Evolutionary conservation across 257 asterid species (phyloP), one percentile per base, ranked within the genome.

Genomic region (Solanum bulbocastanum): DNA sequence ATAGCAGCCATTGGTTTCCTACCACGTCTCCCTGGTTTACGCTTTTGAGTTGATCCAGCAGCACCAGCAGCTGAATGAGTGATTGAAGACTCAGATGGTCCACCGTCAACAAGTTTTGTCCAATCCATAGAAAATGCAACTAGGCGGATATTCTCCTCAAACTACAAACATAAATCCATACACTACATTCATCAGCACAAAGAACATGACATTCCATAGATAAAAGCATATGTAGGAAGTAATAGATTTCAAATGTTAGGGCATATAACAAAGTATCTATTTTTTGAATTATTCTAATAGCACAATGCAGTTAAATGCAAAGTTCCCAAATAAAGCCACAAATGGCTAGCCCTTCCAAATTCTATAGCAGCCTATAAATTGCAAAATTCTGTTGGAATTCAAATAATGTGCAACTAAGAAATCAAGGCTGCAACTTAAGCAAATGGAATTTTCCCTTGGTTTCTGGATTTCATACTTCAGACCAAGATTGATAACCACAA

Each of bases 51-150:
- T 66, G 96, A 96, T 86, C 92, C 95, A 90, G 91, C 90, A 88
- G 91, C 93, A 90, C 39, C 90, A 52, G 90, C 74, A 84, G 92
- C 90, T 89, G 86, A 89, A 87, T 90, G 94, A 86, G 90, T 88
- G 85, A 91, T 81, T 49, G 94, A 91, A 84, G 94, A 88, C 78
- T 92, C 94, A 88, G 88, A 88, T 72, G 96, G 88, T 84, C 91
- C 86, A 69, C 92, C 91, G 89, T 93, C 97, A 75, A 92, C 93
- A 87, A 90, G 92, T 91, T 93, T 96, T 65, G 83, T 83, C 99
- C 99, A 96, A 81, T 95, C 98, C 89, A 92, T 92, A 65, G 96
- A 93, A 83, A 96, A 90, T 85, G 96, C 97, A 90, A 95, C 88
- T 33, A 91, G 58, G 72, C 96, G 94, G 56, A 93, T 91, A 89